phyloP scores from a whole-genome alignment of 139 green algal species.

The Picocystis salinarum region DNA sequence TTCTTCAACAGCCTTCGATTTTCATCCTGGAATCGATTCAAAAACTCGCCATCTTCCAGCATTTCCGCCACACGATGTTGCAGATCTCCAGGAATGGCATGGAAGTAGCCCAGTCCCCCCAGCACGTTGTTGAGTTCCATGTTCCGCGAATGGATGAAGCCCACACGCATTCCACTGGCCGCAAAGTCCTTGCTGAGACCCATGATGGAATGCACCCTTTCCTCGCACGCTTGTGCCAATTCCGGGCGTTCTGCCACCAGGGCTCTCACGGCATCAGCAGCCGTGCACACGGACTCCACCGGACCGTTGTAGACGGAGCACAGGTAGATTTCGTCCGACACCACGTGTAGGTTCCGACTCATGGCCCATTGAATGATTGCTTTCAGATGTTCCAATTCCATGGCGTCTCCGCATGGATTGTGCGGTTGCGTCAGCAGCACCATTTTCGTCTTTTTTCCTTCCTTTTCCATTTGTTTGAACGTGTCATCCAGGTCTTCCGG shows the following conservation, averaged over 20 bases:
- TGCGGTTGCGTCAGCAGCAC: constrained; percentile 49
- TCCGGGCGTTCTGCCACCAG: constrained; percentile 14
- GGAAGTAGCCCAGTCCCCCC: constrained; percentile 25
- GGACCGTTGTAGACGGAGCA: constrained; percentile 29
- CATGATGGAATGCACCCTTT: constrained; percentile 27
- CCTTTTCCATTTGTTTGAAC: constrained; percentile 1
- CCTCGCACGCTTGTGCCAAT: constrained; percentile 6
- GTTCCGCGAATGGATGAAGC: constrained; percentile 39
- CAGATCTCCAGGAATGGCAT: constrained; percentile 11
- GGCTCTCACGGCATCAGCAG: constrained; percentile 1
- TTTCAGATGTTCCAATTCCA: no score
- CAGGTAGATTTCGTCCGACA: constrained; percentile 67
- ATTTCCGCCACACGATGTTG: constrained; percentile 20
- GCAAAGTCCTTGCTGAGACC: constrained; percentile 35
- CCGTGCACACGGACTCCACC: constrained; percentile 15
- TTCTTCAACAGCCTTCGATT: constrained; percentile 23
- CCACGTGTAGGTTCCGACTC: no score
- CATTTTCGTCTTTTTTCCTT: constrained; percentile 15
- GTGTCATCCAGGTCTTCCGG: constrained; percentile 24
- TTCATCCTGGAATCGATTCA: constrained; percentile 22
- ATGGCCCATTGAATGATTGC: no score
- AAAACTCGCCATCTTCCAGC: constrained; percentile 29
- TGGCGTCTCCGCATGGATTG: constrained; percentile 45
- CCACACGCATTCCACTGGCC: constrained; percentile 39
- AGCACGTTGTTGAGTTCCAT: constrained; percentile 13